phyloP scores from a whole-genome alignment of 2,329 filamentous ascomycete species.

The Xylaria multiplex region DNA sequence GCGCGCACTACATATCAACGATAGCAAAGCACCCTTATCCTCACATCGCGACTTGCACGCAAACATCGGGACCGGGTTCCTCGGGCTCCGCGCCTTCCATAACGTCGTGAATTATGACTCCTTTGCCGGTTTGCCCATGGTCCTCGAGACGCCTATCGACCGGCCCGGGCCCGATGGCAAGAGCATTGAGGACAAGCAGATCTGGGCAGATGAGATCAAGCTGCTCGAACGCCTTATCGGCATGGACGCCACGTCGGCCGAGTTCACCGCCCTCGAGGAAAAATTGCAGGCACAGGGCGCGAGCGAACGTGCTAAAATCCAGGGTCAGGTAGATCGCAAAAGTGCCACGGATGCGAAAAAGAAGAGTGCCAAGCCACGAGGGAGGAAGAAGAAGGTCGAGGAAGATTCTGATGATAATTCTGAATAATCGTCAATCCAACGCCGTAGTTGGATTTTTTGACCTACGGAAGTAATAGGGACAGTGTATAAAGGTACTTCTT shows the following conservation, averaged over 20 bases:
- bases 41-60: constrained; percentile 91
- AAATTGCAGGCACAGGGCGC: constrained; percentile 74
- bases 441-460: background rate
- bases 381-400: constrained; percentile 42
- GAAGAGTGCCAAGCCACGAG: constrained; percentile 35
- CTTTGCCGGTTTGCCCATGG: constrained; percentile 84
- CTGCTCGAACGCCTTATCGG: constrained; percentile 87
- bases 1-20: constrained; percentile 89
- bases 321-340: constrained; percentile 83
- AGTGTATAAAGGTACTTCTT: constrained; percentile 6
- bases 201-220: constrained; percentile 97
- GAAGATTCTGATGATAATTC: constrained; percentile 44
- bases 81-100: constrained; percentile 91
- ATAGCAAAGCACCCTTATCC: constrained; percentile 88
- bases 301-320: constrained; percentile 77
- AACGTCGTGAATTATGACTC: constrained; percentile 84
- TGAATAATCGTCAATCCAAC: constrained; percentile 11
- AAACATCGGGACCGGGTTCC: constrained; percentile 94
- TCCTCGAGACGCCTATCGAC: constrained; percentile 96
- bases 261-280: constrained; percentile 74
- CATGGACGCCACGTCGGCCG: constrained; percentile 78
- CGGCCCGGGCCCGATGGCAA: constrained; percentile 72
- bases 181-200: constrained; percentile 77
- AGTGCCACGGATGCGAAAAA: constrained; percentile 66
- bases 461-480: background rate